Conservation (phyloP, 768 basidiomycete species). For the Amyloporia xantha region DNA sequence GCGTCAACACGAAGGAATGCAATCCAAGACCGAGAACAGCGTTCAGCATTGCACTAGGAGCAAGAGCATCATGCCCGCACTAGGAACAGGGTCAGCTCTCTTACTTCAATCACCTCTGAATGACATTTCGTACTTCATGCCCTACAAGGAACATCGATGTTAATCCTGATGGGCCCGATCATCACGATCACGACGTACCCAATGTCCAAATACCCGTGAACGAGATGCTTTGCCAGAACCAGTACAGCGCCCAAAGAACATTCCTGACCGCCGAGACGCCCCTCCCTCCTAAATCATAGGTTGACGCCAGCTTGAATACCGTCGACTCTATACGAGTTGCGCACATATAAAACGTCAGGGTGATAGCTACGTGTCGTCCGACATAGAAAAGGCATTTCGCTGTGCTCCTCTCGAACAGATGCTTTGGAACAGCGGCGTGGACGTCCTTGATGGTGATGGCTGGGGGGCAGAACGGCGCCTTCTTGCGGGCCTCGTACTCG, state of each 20-base stretch:
- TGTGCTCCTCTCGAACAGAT: slow-evolving; percentile 41
- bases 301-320: not conserved
- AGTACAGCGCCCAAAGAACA: slow-evolving; percentile 14
- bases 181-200: slow-evolving; percentile 7
- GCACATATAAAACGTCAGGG: slow-evolving; percentile 31
- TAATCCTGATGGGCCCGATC: not conserved
- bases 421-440: slow-evolving; percentile 40
- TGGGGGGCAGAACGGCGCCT: slow-evolving; percentile 34
- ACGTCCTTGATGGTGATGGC: slow-evolving; percentile 33
- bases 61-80: slow-evolving; percentile 47
- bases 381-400: slow-evolving; percentile 38
- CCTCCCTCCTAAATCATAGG: not conserved
- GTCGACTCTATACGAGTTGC: slow-evolving; percentile 30
- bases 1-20: slow-evolving; percentile 31
- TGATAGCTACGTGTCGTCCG: slow-evolving; percentile 34
- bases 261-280: not conserved
- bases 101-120: not conserved
- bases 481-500: slow-evolving; percentile 41
- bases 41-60: slow-evolving; percentile 32
- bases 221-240: slow-evolving; percentile 22
- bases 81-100: slow-evolving; percentile 13
- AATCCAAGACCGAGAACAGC: slow-evolving; percentile 33
- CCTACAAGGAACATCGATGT: slow-evolving; percentile 20
- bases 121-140: slow-evolving; percentile 32
- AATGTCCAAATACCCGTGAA: slow-evolving; percentile 20